Conservation (phyloP, 2,329 filamentous ascomycete species). For the Aspergillus pseudoviridinutans region DNA sequence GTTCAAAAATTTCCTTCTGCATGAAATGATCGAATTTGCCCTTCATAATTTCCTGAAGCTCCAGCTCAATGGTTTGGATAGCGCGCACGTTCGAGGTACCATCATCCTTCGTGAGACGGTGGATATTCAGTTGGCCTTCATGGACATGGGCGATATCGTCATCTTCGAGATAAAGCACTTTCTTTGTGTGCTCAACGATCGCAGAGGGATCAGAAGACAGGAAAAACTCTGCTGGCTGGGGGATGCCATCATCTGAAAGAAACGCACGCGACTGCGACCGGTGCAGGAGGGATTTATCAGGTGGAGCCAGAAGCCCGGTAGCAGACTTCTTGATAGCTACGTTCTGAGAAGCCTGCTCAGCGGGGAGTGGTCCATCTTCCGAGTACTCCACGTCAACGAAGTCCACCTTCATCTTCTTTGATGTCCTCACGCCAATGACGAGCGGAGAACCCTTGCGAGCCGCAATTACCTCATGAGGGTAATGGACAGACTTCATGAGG, state of each 20-base stretch:
- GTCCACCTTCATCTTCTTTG: constrained; percentile 99
- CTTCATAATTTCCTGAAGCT: constrained; percentile 99
- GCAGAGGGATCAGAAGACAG: constrained; percentile 97
- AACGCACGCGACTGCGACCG: constrained; percentile 98
- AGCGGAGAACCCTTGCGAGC: constrained; percentile 97
- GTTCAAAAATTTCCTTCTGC: constrained; percentile 99
- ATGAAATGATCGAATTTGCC: constrained; percentile 99
- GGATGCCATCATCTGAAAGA: constrained; percentile 96
- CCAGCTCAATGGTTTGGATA: constrained; percentile 97
- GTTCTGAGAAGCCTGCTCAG: constrained; percentile 93
- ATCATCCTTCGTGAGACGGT: constrained; percentile 94
- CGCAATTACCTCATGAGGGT: constrained; percentile 94
- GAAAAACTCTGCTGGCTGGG: constrained; percentile 99
- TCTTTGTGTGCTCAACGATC: constrained; percentile 99
- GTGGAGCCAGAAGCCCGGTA: constrained; percentile 71
- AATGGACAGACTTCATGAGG: constrained; percentile 97
- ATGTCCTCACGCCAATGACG: constrained; percentile 93
- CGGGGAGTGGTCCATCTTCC: constrained; percentile 81
- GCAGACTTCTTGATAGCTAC: constrained; percentile 90
- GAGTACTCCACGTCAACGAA: constrained; percentile 98
- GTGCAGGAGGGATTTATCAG: constrained; percentile 97
- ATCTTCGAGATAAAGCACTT: constrained; percentile 98
- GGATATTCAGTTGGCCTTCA: constrained; percentile 97
- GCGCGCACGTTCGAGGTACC: constrained; percentile 94
- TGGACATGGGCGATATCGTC: constrained; percentile 99